Conservation (phyloP, 2,329 filamentous ascomycete genomes). For the Ceratocystis albifundus region DNA sequence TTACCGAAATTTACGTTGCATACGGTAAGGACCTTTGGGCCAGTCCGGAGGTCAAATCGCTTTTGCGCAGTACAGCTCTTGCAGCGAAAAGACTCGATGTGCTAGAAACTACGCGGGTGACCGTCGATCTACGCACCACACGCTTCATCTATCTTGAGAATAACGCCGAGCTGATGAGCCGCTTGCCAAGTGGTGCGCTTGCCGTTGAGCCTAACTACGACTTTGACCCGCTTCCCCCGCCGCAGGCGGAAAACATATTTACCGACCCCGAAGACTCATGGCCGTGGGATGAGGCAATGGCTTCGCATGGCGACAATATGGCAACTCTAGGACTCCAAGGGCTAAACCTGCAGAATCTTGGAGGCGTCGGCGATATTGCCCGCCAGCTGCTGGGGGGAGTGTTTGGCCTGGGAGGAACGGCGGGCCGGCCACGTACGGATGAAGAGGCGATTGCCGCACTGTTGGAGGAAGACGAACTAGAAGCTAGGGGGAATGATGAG, state of each 20-base stretch:
- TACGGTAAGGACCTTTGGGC: slow-evolving; percentile 79
- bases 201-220: slow-evolving; percentile 55
- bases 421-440: neutral
- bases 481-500: neutral
- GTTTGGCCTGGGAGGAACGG: slow-evolving; percentile 13
- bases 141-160: slow-evolving; percentile 72
- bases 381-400: slow-evolving; percentile 20
- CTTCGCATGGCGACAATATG: neutral
- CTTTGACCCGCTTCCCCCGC: slow-evolving; percentile 72
- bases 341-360: slow-evolving; percentile 11
- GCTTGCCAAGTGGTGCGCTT: slow-evolving; percentile 56
- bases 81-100: slow-evolving; percentile 24
- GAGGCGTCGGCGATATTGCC: slow-evolving; percentile 18
- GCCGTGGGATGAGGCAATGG: slow-evolving; percentile 33
- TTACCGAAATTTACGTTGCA: slow-evolving; percentile 63
- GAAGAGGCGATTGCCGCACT: slow-evolving; percentile 12
- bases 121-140: slow-evolving; percentile 38
- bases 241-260: slow-evolving; percentile 43
- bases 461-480: neutral
- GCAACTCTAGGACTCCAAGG: slow-evolving; percentile 20
- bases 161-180: slow-evolving; percentile 55
- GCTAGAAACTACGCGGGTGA: slow-evolving; percentile 28
- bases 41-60: slow-evolving; percentile 53
- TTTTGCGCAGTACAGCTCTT: slow-evolving; percentile 58
- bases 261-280: slow-evolving; percentile 33